Percentiles rank a stretch among this genome's conserved stretches.
These are phyloP conservation scores for maize (Zea mays) DNA, from an alignment of 176 grass and related monocot genomes.

Conservation along the genomic window Zm-B73-REFERENCE-NAM-5.0 NC_050098.1:214433001-214433500, in stretches of 20 bases:
- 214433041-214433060: neutral
- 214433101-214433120: neutral
- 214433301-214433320: neutral
- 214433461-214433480: no score
- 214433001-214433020: neutral
- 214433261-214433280: neutral
- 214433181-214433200: neutral
- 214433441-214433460: no score
- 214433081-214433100: neutral
- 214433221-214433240: neutral
- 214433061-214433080: no score
- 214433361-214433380: no score
- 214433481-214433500: no score
- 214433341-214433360: no score
- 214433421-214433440: no score
- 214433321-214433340: neutral
- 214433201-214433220: neutral
- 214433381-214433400: no score
- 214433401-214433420: no score
- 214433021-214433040: neutral
- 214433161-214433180: neutral
- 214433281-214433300: neutral
- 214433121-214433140: neutral
- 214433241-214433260: neutral
- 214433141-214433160: neutral